phyloP scores from a whole-genome alignment of 176 grass and related monocot genomes.

The Musa itinerans region DNA sequence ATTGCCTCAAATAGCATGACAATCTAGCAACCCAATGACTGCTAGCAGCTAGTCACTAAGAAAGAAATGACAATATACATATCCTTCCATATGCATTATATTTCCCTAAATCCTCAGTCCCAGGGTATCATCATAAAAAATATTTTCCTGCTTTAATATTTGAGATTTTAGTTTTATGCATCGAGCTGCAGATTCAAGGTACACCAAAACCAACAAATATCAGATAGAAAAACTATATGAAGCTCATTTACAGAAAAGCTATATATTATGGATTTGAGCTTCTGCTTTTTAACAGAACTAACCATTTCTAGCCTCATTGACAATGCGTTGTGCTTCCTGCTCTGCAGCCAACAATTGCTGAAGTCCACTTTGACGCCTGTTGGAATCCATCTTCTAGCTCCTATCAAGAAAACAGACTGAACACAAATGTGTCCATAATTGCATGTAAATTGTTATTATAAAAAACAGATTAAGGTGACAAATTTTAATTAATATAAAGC shows the following conservation, averaged over 20 bases:
- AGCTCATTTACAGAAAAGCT: not conserved
- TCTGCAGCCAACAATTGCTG: slow-evolving; percentile 89
- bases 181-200: not conserved
- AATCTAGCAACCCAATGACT: too few species aligned
- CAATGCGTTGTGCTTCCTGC: slow-evolving; percentile 85
- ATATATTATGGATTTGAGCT: not conserved
- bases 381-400: slow-evolving; percentile 50
- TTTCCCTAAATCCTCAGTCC: too few species aligned
- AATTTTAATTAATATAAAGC: too few species aligned
- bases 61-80: too few species aligned
- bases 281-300: slow-evolving; percentile 1
- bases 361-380: slow-evolving; percentile 68
- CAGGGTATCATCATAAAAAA: not conserved
- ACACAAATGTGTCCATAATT: not conserved
- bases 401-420: not conserved
- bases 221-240: not conserved
- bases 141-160: not conserved
- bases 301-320: slow-evolving; percentile 69
- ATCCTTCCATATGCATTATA: too few species aligned
- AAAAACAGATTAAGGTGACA: too few species aligned
- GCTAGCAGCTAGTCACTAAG: too few species aligned
- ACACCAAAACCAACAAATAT: not conserved
- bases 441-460: not conserved
- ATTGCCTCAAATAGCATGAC: too few species aligned
- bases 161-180: not conserved